Conservation (phyloP, 805 yeast genomes). For the Sugiyamaella boreocaroliniensis region DNA sequence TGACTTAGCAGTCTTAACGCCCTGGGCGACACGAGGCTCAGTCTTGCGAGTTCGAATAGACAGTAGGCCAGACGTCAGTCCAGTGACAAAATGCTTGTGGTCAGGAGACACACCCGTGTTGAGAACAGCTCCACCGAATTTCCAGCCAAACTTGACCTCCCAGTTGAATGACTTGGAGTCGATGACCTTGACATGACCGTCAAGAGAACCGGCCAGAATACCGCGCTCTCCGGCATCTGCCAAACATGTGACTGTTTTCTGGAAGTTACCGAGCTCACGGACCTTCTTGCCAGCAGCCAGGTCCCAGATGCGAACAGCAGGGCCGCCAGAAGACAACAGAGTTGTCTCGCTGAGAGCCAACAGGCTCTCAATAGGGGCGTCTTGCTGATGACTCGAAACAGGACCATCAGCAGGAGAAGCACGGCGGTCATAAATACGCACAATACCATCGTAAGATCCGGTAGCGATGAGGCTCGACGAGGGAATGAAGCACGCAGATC, state of each 20-base stretch:
- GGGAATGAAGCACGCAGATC: slow-evolving; percentile 75
- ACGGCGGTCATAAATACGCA: slow-evolving; percentile 81
- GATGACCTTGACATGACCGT: slow-evolving; percentile 94
- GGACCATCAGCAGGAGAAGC: slow-evolving; percentile 39
- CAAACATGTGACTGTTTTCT: slow-evolving; percentile 85
- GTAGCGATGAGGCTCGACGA: slow-evolving; percentile 73
- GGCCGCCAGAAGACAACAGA: slow-evolving; percentile 77
- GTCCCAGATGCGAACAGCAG: slow-evolving; percentile 86
- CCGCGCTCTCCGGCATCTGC: slow-evolving; percentile 68
- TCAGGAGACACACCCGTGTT: slow-evolving; percentile 86
- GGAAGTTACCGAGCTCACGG: slow-evolving; percentile 75
- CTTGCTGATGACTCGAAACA: slow-evolving; percentile 61
- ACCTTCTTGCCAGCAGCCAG: slow-evolving; percentile 66
- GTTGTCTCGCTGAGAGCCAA: slow-evolving; percentile 68
- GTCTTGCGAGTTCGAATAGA: slow-evolving; percentile 84
- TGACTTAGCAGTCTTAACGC: slow-evolving; percentile 37
- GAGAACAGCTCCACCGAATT: slow-evolving; percentile 88
- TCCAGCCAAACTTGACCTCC: slow-evolving; percentile 96
- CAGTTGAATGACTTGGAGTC: slow-evolving; percentile 60
- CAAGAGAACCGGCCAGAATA: slow-evolving; percentile 88
- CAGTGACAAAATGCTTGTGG: slow-evolving; percentile 83
- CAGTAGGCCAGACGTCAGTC: slow-evolving; percentile 81
- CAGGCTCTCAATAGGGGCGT: slow-evolving; percentile 78
- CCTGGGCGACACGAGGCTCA: slow-evolving; percentile 47
- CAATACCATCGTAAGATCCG: slow-evolving; percentile 88